These are phyloP conservation scores for Aspergillus coremiiformis DNA, from an alignment of 495 filamentous ascomycete species.

Conservation along the genomic window DNA sequence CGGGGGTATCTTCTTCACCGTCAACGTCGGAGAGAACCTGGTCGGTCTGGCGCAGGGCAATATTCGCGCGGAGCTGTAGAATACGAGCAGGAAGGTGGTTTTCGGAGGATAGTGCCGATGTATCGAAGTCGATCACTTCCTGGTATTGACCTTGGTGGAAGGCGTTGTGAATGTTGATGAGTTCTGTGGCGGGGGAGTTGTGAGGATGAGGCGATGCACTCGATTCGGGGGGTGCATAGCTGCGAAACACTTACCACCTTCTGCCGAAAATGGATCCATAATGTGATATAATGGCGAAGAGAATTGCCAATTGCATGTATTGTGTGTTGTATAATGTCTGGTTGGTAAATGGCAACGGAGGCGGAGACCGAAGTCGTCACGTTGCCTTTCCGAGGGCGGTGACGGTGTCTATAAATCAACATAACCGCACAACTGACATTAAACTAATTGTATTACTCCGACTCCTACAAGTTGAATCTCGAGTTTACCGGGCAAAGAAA, in stretches of 20 bases:
- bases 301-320: background rate
- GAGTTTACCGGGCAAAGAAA: too few relatives aligned
- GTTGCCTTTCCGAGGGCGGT: constrained; percentile 19
- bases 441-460: too few relatives aligned
- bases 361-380: constrained; percentile 18
- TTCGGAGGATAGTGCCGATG: constrained; percentile 61
- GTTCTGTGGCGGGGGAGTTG: constrained; percentile 48
- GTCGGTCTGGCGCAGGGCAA: constrained; percentile 70
- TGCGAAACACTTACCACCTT: constrained; percentile 56
- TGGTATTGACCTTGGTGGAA: constrained; percentile 91
- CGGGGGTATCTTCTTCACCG: constrained; percentile 55
- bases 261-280: constrained; percentile 93
- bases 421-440: too few relatives aligned
- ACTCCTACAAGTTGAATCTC: too few relatives aligned
- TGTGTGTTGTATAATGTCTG: background rate
- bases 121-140: constrained; percentile 72
- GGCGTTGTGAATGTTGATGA: constrained; percentile 90
- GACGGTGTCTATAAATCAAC: background rate
- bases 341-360: background rate
- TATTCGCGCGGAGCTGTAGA: constrained; percentile 69
- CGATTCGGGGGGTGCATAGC: background rate
- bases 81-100: constrained; percentile 75
- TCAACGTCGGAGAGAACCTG: constrained; percentile 62
- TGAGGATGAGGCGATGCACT: constrained; percentile 2
- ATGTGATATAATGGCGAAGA: background rate